Evolutionary conservation across 129 eudicot genomes (phyloP).

Genomic region (Escallonia rubra): DNA sequence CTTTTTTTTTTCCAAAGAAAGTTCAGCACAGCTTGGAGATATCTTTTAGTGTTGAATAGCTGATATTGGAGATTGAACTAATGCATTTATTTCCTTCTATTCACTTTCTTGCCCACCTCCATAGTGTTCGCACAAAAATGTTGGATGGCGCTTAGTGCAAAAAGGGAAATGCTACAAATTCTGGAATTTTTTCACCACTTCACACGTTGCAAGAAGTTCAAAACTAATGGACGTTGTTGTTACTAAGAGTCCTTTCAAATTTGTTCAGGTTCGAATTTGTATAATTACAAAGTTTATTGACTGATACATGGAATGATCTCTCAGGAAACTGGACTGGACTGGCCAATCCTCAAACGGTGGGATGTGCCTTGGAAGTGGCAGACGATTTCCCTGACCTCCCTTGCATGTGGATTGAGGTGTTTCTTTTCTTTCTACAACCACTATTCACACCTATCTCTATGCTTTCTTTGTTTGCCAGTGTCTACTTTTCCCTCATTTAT

Average conservation of each 20-base stretch:
- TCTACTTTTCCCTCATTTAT: neutral
- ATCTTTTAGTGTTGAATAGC: too few relatives aligned
- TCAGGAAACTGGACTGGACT: constrained; percentile 47
- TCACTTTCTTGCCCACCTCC: too few relatives aligned
- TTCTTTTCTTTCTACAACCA: neutral
- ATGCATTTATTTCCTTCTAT: too few relatives aligned
- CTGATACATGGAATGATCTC: constrained; percentile 14
- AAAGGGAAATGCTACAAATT: neutral
- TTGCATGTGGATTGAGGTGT: constrained; percentile 93
- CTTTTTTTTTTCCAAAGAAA: too few relatives aligned
- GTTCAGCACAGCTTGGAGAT: too few relatives aligned
- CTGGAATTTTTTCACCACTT: neutral
- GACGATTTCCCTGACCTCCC: constrained; percentile 78
- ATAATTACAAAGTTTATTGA: constrained; percentile 4
- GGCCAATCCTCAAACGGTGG: constrained; percentile 84
- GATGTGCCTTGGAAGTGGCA: constrained; percentile 99
- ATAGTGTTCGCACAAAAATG: neutral
- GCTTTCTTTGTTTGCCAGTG: constrained; percentile 2
- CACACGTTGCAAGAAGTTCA: neutral
- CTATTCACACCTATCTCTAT: constrained; percentile 1
- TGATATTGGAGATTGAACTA: too few relatives aligned
- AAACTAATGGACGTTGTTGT: neutral
- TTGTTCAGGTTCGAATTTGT: constrained; percentile 6
- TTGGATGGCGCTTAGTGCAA: neutral
- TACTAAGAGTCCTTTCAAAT: too few relatives aligned